These are phyloP conservation scores for Phytophthora macrochlamydospora DNA, from an alignment of 352 stramenopile genomes.

Conservation along the genomic window DNA sequence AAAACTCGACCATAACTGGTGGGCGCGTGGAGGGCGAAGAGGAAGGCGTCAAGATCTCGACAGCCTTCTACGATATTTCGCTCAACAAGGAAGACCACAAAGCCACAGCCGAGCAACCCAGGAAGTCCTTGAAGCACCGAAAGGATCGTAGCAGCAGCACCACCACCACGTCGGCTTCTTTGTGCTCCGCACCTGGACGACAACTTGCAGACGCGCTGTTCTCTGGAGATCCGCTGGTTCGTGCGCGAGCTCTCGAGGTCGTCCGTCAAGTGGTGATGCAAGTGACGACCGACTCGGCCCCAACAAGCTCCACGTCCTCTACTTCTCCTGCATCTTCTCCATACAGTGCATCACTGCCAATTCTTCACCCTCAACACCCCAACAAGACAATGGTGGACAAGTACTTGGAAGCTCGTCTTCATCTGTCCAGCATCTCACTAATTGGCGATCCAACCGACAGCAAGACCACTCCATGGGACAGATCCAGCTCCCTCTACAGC, in stretches of 20 bases:
- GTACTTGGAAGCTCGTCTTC: constrained; percentile 53
- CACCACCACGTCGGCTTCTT: constrained; percentile 23
- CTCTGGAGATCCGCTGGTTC: constrained; percentile 52
- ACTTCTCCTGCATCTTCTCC: constrained; percentile 11
- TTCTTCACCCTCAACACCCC: constrained; percentile 27
- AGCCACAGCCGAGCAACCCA: neutral
- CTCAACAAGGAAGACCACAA: constrained; percentile 14
- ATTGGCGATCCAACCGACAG: constrained; percentile 5
- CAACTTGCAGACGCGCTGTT: constrained; percentile 71
- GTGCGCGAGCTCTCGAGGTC: constrained; percentile 57
- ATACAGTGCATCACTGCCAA: constrained; percentile 21
- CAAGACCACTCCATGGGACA: neutral
- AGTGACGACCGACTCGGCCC: constrained; percentile 32
- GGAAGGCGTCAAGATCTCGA: constrained; percentile 23
- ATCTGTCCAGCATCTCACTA: constrained; percentile 35
- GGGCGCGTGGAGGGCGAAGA: constrained; percentile 6
- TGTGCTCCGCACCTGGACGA: constrained; percentile 41
- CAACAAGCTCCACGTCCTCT: constrained; percentile 24
- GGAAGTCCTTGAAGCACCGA: constrained; percentile 17
- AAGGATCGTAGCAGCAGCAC: constrained; percentile 34
- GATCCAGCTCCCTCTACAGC: constrained; percentile 19
- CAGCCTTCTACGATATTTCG: constrained; percentile 32
- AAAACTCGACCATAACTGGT: constrained; percentile 2
- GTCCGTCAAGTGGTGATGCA: constrained; percentile 56
- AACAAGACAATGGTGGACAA: constrained; percentile 53